Evolutionary conservation across 2,329 filamentous ascomycete genomes (phyloP), one percentile per base, ranked within the genome.

Genomic region (Colletotrichum karsti): DNA sequence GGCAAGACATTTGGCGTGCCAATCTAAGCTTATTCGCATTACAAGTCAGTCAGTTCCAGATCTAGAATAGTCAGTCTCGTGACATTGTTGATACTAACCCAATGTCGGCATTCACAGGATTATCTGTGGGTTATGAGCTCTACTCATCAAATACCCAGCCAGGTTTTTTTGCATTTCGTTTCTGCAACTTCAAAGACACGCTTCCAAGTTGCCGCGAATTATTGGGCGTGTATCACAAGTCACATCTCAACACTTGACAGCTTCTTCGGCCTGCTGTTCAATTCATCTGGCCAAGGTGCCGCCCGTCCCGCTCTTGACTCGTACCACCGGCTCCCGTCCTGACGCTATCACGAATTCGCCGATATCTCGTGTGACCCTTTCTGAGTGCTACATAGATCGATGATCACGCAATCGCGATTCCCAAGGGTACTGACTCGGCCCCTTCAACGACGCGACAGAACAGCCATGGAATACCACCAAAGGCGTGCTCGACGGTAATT

Each of bases 401-500:
- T 12, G 15, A 63, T 44, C 59, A 67, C 59, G 64, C 46, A 54
- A 63, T 63, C 13, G 51, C 12, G 35, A 30, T 51, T 51, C 28
- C 51, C 59, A 26, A 13, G 59, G 51, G 24, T 57, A 54, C 20
- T 46, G 64, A 67, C 9, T 67, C 64, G 33, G 60, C 42, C 26
- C 3, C 22, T 51, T 28, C 39, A 42, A 8, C 18, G 12, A 7
- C 39, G n/a, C 8, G 5, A 30, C 46, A n/a, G 24, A 10, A 50
- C 26, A 51, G 46, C 46, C 26, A 24, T 15, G 24, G 5, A 41
- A 8, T 28, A 12, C 37, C 30, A 24, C 22, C 10, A 9, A 56
- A 56, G 30, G 24, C 33, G 44, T 58, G 41, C 26, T 41, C 13
- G 20, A 20, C 51, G 64, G 64, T 46, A 63, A 63, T 63, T 18